Evolutionary conservation across 2,329 filamentous ascomycete genomes (phyloP).

Genomic region (Metarhizium guizhouense): DNA sequence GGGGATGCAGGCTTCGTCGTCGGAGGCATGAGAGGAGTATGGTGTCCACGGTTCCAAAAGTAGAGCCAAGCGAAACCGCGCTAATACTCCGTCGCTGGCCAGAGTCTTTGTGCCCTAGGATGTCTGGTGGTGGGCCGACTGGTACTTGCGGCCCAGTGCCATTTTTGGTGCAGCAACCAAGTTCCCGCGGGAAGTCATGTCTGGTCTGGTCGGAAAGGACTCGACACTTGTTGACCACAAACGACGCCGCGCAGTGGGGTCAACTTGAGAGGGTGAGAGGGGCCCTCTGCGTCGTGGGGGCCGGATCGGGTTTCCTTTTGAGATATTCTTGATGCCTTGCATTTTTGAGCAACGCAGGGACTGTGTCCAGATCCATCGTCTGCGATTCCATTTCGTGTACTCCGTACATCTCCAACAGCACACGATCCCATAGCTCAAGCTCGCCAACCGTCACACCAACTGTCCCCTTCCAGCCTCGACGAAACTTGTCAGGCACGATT

Average conservation of each 20-base stretch:
- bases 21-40: background rate
- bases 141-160: background rate
- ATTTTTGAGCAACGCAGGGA: too few species aligned
- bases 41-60: background rate
- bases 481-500: too few species aligned
- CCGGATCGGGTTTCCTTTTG: too few species aligned
- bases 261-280: background rate
- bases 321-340: too few species aligned
- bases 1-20: background rate
- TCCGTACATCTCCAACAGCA: too few species aligned
- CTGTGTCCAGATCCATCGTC: too few species aligned
- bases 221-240: too few species aligned
- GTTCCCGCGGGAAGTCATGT: background rate
- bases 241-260: too few species aligned
- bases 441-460: background rate
- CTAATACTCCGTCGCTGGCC: background rate
- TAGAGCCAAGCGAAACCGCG: background rate
- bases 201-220: too few species aligned
- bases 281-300: background rate
- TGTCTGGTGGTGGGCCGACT: too few species aligned
- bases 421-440: too few species aligned
- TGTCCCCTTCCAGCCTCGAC: background rate
- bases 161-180: background rate
- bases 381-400: too few species aligned
- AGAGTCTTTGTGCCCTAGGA: background rate